Evolutionary conservation across 768 basidiomycete species (phyloP), one percentile per base, ranked within the genome.

Genomic region (Cubamyces sp.): DNA sequence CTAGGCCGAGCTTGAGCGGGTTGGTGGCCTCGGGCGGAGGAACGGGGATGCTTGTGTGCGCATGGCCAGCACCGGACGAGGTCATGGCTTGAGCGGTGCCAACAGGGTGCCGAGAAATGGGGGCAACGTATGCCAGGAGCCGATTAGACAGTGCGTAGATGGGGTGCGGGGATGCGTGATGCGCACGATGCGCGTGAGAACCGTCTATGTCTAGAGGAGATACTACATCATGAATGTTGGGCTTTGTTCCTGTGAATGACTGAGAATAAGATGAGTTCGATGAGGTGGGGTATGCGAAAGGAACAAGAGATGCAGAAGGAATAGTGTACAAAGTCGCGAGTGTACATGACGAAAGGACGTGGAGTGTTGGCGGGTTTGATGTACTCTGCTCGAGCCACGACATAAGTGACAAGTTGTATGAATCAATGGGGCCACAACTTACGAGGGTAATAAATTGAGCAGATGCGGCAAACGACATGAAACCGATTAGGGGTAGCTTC

Each of bases 111-210:
- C 55, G 61, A 16, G 77, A 70, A 30, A 75, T 68, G 11, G 72
- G 75, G n/a, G 76, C 74, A 9, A 83, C 80, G 65, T 82, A 90
- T 4, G 86, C 88, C 15, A 91, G 77, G 25, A 92, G 81, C 11
- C 88, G 85, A 39, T 79, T 73, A 14, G 86, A 86, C 19, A 88
- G 76, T 3, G 86, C 78, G 69, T 84, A 90, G 11, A 88, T 74
- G 1, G 90, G 84, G n/a, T 66, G 73, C 1, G 78, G 78, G 34
- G 62, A 59, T 57, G 68, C 65, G 60, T 26, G 67, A 14, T 46
- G 50, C 56, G 41, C 28, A 18, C 21, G n/a, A 16, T 23, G 57
- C 60, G 26, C 37, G 14, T 50, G 46, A 26, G 42, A 48, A 37
- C 5, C 42, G 54, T 71, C 64, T 74, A 77, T 67, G 62, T 65